These are phyloP conservation scores for Pelagophyceae sp. DNA, from an alignment of 352 stramenopile genomes.

Conservation along the genomic window DNA sequence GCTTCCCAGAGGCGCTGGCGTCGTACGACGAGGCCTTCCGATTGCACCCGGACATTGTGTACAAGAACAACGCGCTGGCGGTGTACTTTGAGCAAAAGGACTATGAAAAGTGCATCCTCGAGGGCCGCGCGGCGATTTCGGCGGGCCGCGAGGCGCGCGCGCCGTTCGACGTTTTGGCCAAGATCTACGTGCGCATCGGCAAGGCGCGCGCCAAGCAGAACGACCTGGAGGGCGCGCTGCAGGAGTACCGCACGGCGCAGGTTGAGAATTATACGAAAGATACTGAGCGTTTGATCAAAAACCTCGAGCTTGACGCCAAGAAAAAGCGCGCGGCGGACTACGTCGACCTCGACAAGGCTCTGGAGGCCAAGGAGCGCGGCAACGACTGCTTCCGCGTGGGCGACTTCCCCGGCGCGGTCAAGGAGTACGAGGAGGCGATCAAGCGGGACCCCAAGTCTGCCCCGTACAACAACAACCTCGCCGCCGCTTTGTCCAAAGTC, in stretches of 20 bases:
- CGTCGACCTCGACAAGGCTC: constrained; percentile 89
- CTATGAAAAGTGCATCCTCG: constrained; percentile 80
- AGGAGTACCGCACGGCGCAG: constrained; percentile 72
- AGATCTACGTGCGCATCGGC: constrained; percentile 79
- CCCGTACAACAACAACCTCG: constrained; percentile 96
- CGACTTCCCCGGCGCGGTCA: constrained; percentile 82
- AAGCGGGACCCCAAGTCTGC: constrained; percentile 94
- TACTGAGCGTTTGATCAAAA: constrained; percentile 87
- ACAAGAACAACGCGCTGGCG: constrained; percentile 91
- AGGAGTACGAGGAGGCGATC: constrained; percentile 91
- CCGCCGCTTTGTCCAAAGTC: constrained; percentile 94
- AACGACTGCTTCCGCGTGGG: constrained; percentile 94
- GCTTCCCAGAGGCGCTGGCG: constrained; percentile 82
- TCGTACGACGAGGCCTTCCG: constrained; percentile 89
- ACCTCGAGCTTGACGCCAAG: constrained; percentile 66
- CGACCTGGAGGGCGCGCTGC: constrained; percentile 64
- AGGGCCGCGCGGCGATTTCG: constrained; percentile 85
- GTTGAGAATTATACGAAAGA: constrained; percentile 71
- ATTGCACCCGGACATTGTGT: constrained; percentile 92
- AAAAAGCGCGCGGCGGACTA: constrained; percentile 82
- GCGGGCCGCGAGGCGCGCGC: constrained; percentile 84
- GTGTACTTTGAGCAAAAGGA: constrained; percentile 92
- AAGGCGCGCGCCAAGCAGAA: constrained; percentile 79
- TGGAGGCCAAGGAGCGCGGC: constrained; percentile 93
- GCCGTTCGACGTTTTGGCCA: constrained; percentile 76